Conservation (phyloP, 176 grass and related monocot genomes). For the Coix lacrymajobi region DNA sequence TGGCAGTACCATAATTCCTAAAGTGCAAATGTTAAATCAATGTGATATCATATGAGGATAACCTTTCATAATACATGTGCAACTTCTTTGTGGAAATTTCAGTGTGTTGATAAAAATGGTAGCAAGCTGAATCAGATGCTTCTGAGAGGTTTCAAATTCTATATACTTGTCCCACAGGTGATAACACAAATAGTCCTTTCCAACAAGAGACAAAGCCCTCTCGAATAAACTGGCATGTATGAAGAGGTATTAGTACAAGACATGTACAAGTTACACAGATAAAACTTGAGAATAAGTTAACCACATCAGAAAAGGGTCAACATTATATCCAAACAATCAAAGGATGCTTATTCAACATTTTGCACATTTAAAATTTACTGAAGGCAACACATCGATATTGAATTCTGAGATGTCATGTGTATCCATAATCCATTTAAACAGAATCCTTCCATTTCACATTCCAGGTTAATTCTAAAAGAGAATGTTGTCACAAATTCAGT, state of each 20-base stretch:
- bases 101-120: slow-evolving; percentile 66
- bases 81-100: slow-evolving; percentile 87
- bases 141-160: slow-evolving; percentile 74
- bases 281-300: slow-evolving; percentile 18
- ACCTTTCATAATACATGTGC: slow-evolving; percentile 79
- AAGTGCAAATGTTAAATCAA: not conserved
- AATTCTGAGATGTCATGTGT: not conserved
- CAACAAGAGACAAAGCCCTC: slow-evolving; percentile 73
- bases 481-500: slow-evolving; percentile 1
- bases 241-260: slow-evolving; percentile 1
- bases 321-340: not conserved
- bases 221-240: slow-evolving; percentile 67
- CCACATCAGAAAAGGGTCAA: slow-evolving; percentile 9
- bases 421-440: not conserved
- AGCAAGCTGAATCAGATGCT: slow-evolving; percentile 71
- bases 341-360: not conserved
- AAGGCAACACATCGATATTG: not conserved
- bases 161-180: slow-evolving; percentile 87
- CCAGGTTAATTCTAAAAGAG: not conserved
- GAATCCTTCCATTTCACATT: not conserved
- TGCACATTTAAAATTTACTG: not conserved
- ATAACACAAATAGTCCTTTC: slow-evolving; percentile 80
- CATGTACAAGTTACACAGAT: not conserved
- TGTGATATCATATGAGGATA: slow-evolving; percentile 2
- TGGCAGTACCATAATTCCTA: not conserved